Base-by-base conservation (phyloP, 1,284 basidiomycete genomes). In the Ganoderma boninense region DNA sequence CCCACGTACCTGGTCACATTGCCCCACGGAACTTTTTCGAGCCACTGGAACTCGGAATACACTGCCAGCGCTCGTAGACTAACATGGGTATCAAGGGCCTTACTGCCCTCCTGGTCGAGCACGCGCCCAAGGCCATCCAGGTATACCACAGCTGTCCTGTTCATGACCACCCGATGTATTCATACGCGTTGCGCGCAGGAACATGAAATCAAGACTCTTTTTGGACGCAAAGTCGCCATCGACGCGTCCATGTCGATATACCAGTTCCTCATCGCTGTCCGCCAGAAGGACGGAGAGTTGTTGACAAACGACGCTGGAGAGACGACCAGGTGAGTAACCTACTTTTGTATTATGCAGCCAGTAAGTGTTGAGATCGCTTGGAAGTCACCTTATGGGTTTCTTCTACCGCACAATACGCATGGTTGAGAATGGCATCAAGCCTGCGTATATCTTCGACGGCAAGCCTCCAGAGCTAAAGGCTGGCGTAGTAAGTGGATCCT, bases 381-480 rank as follows among this genome's bases (percentile, higher is more conserved):
- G 13, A 49, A 92, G 96, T 83, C 97, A 99, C 83, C 86, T 99
- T 20, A 98, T 99, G 94, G 97, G 97, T 0, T 95, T 99, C 83
- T 99, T 99, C 84, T 99, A 99, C 79, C 90, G 97, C 42, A 98
- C 97, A 0, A 95, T 98, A 71, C 90, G 98, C 29, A 99, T 99
- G 84, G 96, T 98, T n/a, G 98, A 99, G 82, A 96, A 98, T 76
- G 98, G 98, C 5, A 97, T 99, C 80, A 99, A 99, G 80, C 97
- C 97, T 0, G 94, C 94, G 62, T 99, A 99, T 82, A 96, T 99
- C 29, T 99, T 99, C 77, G 98, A 99, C 82, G 98, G 98, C 11
- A 98, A 97, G 81, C 98, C 97, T 1, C 97, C 97, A 62, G 97
- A 99, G 72, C 84, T 99, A 81, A 99, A 99, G 83, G 92, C 95